phyloP scores from a whole-genome alignment of 805 yeast species.

The Tetrapisispora namnaoensis region DNA sequence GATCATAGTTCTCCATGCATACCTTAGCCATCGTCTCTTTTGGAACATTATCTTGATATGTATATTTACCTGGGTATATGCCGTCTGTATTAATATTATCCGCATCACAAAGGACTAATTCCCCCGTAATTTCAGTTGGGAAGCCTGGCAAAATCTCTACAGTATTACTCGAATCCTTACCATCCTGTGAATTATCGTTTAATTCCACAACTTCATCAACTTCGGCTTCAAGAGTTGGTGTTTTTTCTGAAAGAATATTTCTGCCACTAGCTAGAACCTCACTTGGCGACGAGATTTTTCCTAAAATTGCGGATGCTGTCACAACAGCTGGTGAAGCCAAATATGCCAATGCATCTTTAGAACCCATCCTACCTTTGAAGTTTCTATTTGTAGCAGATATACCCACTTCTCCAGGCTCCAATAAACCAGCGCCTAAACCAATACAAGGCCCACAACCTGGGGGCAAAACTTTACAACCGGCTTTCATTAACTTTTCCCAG shows the following conservation, averaged over 20 bases:
- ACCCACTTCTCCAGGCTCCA: conserved; percentile 95
- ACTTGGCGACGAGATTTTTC: conserved; percentile 86
- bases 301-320: conserved; percentile 95
- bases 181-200: conserved; percentile 21
- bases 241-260: conserved; percentile 28
- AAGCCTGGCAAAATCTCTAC: conserved; percentile 80
- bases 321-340: conserved; percentile 97
- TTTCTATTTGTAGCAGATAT: conserved; percentile 97
- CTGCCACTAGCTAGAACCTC: conserved; percentile 62
- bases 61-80: conserved; percentile 96
- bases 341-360: conserved; percentile 90
- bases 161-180: conserved; percentile 32
- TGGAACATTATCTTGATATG: conserved; percentile 95
- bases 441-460: conserved; percentile 99
- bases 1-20: conserved; percentile 97
- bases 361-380: conserved; percentile 99
- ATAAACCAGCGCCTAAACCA: conserved; percentile 89
- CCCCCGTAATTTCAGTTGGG: conserved; percentile 85
- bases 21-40: conserved; percentile 96
- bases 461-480: conserved; percentile 91
- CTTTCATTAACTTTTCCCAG: conserved; percentile 80
- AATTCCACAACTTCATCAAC: conserved; percentile 9
- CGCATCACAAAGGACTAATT: conserved; percentile 88
- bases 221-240: background rate
- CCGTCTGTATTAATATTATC: conserved; percentile 97